These are phyloP conservation scores for Colletotrichum chrysophilum DNA, from an alignment of 2,329 filamentous ascomycete species.

Conservation along the genomic window DNA sequence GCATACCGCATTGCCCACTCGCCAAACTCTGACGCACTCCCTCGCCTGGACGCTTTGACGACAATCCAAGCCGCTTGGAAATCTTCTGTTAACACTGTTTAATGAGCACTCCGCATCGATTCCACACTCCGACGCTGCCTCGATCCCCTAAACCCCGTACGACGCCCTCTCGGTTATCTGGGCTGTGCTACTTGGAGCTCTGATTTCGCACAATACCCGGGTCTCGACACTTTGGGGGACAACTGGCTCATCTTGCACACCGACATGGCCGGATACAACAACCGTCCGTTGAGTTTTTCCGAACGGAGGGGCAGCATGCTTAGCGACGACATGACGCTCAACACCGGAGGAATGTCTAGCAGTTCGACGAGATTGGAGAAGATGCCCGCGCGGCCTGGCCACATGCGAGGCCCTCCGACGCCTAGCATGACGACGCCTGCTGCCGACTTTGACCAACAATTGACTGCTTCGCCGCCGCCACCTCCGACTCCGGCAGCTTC, in stretches of 20 bases:
- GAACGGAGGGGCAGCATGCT: constrained; percentile 65
- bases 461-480: constrained; percentile 66
- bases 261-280: constrained; percentile 48
- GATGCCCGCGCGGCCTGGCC: constrained; percentile 52
- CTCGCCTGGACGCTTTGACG: background rate
- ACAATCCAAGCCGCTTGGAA: background rate
- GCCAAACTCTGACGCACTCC: background rate
- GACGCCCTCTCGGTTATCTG: background rate
- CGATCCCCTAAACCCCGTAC: background rate
- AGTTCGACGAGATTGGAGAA: constrained; percentile 57
- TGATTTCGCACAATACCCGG: background rate
- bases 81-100: background rate
- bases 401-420: constrained; percentile 63
- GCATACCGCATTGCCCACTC: background rate
- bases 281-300: constrained; percentile 61
- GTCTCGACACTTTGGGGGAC: background rate
- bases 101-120: constrained; percentile 5
- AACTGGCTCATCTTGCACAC: background rate
- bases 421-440: constrained; percentile 71
- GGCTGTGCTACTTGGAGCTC: background rate
- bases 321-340: constrained; percentile 62
- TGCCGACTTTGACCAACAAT: constrained; percentile 65
- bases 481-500: constrained; percentile 71
- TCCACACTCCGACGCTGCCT: background rate
- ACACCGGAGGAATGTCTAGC: constrained; percentile 49